Percentiles rank a stretch among this genome's conserved stretches.
These are phyloP conservation scores for Brasilioporus rufonigricans DNA, from an alignment of 768 basidiomycete genomes.

Conservation along the genomic window DNA sequence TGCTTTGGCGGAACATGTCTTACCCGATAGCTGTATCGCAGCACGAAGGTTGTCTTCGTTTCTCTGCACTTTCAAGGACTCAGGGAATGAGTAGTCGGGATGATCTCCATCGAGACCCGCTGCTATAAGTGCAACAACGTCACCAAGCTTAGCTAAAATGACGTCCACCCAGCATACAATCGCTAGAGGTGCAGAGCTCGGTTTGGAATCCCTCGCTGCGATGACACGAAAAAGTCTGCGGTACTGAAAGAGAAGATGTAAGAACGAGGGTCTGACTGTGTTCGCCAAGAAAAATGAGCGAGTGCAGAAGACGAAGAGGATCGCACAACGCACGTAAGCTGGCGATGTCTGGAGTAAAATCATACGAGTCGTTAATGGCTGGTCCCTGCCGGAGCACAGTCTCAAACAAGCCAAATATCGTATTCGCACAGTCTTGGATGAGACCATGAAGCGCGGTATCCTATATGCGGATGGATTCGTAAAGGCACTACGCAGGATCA, in stretches of 20 bases:
- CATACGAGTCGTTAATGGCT: neutral
- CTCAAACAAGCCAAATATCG: conserved; percentile 33
- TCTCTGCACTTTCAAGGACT: conserved; percentile 38
- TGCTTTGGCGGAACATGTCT: neutral
- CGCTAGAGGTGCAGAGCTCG: conserved; percentile 25
- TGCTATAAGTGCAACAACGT: conserved; percentile 33
- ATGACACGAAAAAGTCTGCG: conserved; percentile 48
- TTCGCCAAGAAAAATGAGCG: conserved; percentile 6
- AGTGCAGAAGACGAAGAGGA: neutral
- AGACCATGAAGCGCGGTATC: conserved; percentile 32
- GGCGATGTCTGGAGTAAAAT: conserved; percentile 11
- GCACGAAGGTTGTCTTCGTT: conserved; percentile 55
- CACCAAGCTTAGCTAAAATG: conserved; percentile 52
- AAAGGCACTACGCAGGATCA: neutral
- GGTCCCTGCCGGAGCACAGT: conserved; percentile 14
- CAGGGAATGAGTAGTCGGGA: conserved; percentile 16
- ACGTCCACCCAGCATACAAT: conserved; percentile 68
- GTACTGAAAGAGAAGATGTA: conserved; percentile 48
- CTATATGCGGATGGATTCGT: conserved; percentile 18
- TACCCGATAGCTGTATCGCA: conserved; percentile 69
- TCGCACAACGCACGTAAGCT: conserved; percentile 20
- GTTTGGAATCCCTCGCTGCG: conserved; percentile 34
- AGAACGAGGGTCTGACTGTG: conserved; percentile 32
- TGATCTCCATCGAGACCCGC: conserved; percentile 18
- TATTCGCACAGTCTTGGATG: conserved; percentile 34